A percentile compares a stretch with the other conserved stretches of the same genome.
Evolutionary conservation across 306 rosid species (phyloP).

Genomic region (Alnus glutinosa): DNA sequence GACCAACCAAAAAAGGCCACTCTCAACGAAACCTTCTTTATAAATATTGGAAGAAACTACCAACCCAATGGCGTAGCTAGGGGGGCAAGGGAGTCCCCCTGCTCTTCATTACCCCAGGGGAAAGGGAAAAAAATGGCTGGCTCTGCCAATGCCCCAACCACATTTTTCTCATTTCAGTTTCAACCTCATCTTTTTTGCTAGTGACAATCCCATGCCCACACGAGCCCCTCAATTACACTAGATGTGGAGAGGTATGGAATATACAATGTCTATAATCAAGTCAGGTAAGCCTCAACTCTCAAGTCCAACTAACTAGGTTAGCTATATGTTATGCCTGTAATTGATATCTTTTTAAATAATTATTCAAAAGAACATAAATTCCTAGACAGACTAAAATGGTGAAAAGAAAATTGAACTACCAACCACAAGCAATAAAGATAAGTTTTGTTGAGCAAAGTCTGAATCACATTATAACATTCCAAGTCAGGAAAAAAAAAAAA

Average conservation of each 20-base stretch:
- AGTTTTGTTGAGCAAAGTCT: not conserved
- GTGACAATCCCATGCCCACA: slow-evolving; percentile 6
- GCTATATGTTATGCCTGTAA: not conserved
- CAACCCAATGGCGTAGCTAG: no score
- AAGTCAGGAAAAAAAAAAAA: not conserved
- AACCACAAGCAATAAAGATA: not conserved
- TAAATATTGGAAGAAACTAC: not conserved
- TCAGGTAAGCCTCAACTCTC: not conserved
- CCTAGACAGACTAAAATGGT: not conserved
- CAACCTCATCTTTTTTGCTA: not conserved
- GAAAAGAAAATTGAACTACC: not conserved
- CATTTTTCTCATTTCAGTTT: not conserved
- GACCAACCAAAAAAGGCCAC: no score
- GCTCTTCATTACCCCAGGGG: no score
- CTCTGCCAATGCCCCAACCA: not conserved
- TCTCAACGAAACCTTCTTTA: no score
- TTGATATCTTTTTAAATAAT: not conserved
- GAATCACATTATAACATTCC: not conserved
- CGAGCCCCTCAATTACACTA: slow-evolving; percentile 5
- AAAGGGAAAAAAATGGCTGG: no score
- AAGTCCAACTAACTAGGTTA: not conserved
- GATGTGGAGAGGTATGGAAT: slow-evolving; percentile 4
- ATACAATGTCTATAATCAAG: not conserved
- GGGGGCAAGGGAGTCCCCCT: no score
- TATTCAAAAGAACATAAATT: not conserved